Conservation (phyloP, 208 protist species). For the Herpetomonas tarakana region DNA sequence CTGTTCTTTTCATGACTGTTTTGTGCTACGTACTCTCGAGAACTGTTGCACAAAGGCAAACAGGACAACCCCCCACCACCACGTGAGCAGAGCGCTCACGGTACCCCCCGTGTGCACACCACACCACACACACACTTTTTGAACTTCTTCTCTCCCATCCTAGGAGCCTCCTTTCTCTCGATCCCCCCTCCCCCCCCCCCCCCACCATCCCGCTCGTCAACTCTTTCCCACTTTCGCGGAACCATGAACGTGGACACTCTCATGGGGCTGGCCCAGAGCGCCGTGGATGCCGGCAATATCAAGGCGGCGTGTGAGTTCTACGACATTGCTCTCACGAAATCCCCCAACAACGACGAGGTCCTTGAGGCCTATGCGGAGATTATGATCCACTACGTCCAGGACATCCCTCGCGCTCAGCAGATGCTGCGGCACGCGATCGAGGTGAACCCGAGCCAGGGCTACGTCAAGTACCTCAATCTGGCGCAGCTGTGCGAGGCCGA, state of each 20-base stretch:
- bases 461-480: conserved; percentile 91
- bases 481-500: conserved; percentile 79
- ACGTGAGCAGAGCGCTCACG: too few species aligned
- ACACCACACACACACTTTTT: too few species aligned
- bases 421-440: conserved; percentile 86
- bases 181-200: too few species aligned
- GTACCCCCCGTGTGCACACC: too few species aligned
- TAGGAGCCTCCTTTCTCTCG: too few species aligned
- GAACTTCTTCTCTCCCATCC: too few species aligned
- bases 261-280: conserved; percentile 78
- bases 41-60: too few species aligned
- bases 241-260: conserved; percentile 74
- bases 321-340: conserved; percentile 63
- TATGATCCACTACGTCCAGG: conserved; percentile 81
- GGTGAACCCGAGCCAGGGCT: conserved; percentile 70
- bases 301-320: conserved; percentile 86
- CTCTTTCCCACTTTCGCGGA: too few species aligned
- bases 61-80: too few species aligned
- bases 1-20: too few species aligned
- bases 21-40: too few species aligned
- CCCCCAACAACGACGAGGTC: conserved; percentile 85
- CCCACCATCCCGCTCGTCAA: too few species aligned
- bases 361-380: conserved; percentile 92
- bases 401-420: conserved; percentile 69
- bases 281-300: conserved; percentile 79